Conservation (phyloP, 140 eudicot species). For the Bidens hawaiensis region DNA sequence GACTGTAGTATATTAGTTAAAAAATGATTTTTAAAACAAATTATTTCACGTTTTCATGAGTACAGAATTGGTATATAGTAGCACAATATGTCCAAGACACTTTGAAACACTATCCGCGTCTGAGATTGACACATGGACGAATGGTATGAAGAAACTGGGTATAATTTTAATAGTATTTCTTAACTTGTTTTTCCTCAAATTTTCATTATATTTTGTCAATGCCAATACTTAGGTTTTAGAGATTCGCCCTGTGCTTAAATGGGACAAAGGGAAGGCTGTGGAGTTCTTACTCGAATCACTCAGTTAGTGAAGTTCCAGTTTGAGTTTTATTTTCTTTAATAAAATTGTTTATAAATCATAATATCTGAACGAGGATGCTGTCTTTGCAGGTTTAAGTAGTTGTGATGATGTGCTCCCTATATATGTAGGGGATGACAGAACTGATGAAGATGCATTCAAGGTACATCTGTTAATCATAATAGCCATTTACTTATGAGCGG, state of each 20-base stretch:
- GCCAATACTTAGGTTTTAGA: slow-evolving; percentile 59
- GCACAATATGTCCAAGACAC: slow-evolving; percentile 53
- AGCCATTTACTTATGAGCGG: too few species aligned
- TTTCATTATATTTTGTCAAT: not conserved
- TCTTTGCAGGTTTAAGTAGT: slow-evolving; percentile 56
- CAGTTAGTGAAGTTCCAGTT: too few species aligned
- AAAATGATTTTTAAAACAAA: not conserved
- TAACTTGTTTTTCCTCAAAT: not conserved
- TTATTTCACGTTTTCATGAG: slow-evolving; percentile 1
- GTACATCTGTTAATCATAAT: slow-evolving; percentile 36
- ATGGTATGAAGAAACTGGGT: slow-evolving; percentile 32
- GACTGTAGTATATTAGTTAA: not conserved
- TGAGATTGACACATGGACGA: slow-evolving; percentile 81
- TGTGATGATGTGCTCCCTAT: slow-evolving; percentile 75
- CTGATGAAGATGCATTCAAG: slow-evolving; percentile 97
- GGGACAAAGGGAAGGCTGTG: slow-evolving; percentile 94
- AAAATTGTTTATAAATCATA: not conserved
- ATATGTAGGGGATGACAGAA: slow-evolving; percentile 84
- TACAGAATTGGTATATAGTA: slow-evolving; percentile 55
- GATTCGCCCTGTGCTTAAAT: slow-evolving; percentile 73
- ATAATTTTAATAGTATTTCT: not conserved
- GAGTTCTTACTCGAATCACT: slow-evolving; percentile 73
- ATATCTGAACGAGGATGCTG: not conserved
- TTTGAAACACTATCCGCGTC: slow-evolving; percentile 53
- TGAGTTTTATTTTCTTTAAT: too few species aligned